Percentiles rank a stretch among this genome's conserved stretches.
These are phyloP conservation scores for Butyriboletus appendiculatus DNA, from an alignment of 1,284 basidiomycete species.

Conservation along the genomic window DNA sequence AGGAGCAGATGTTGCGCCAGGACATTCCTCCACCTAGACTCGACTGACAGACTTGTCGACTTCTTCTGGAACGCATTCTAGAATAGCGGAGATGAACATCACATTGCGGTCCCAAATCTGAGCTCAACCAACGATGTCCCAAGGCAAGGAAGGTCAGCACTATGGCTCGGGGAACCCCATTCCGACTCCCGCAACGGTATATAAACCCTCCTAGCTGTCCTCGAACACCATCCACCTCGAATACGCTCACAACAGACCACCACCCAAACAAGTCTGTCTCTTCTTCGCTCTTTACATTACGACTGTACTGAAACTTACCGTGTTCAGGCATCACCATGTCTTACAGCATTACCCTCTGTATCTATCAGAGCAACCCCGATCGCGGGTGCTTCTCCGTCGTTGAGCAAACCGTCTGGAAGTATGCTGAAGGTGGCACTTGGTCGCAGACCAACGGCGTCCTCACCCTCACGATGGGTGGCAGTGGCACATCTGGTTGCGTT, in stretches of 20 bases:
- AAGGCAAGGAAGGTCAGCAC: too few species aligned
- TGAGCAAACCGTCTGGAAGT: slow-evolving; percentile 36
- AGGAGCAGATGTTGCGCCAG: too few species aligned
- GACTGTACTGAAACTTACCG: not conserved
- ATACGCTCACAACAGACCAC: not conserved
- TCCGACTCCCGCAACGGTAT: not conserved
- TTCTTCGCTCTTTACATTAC: too few species aligned
- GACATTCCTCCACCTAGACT: too few species aligned
- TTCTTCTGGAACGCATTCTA: too few species aligned
- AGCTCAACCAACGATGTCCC: not conserved
- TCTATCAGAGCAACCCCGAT: slow-evolving; percentile 35
- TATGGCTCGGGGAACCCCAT: not conserved
- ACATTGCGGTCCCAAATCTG: too few species aligned
- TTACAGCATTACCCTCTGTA: slow-evolving; percentile 35
- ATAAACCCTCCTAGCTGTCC: not conserved
- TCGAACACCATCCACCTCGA: not conserved
- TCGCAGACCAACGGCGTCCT: slow-evolving; percentile 14
- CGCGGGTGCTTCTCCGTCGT: slow-evolving; percentile 34
- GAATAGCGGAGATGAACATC: not conserved
- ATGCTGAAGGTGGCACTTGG: slow-evolving; percentile 38
- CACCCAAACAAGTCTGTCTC: slow-evolving; percentile 7
- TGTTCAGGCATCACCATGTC: slow-evolving; percentile 21
- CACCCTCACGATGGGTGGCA: slow-evolving; percentile 36
- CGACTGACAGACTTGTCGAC: too few species aligned
- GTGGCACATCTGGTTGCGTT: slow-evolving; percentile 41